Base-by-base conservation (phyloP, 257 asterid species). In the Nicotiana sylvestris region DNA sequence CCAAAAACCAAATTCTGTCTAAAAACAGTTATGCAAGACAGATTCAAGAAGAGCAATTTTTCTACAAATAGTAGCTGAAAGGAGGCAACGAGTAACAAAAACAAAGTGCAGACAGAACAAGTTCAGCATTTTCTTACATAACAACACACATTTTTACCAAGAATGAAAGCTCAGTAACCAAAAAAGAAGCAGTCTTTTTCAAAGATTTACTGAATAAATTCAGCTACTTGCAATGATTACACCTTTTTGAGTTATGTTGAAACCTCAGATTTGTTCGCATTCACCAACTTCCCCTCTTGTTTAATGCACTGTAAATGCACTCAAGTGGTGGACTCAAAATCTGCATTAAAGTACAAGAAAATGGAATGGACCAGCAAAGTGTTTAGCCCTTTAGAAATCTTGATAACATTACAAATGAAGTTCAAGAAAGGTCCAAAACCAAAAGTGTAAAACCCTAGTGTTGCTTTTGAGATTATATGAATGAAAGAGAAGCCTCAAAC, bases 391-490 rank as follows among this genome's bases (percentile, higher is more conserved):
- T 74, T 11, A 5, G 35, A 43, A 70, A 21, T 70, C 57, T 70
- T 74, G 60, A 74, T 11, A 74, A 43, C 51, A 8, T 8, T 43
- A 43, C 51, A 43, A 74, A 72, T 72, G 39, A 11, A 21, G 60
- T 74, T 74, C 79, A 49, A 74, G 43, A 66, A 30, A 66, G 2
- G 25, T 30, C 72, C 72, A 66, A 66, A 5, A 25, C 60, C 13
- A 46, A n/a, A 46, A 72, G 12, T 21, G 79, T 74, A 74, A 74
- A 74, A 74, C 79, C 79, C 79, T 74, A 49, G 39, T 74, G 25
- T 7, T 46, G 79, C 4, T 74, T 17, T 49, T 49, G 62, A 49
- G 43, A 65, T 30, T 43, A 27, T 25, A 74, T 49, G 79, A 74
- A 74, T 46, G 61, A 49, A 74, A 25, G 79, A 46, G 79, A 74